Percentiles rank a stretch among this genome's conserved stretches.
Conservation (phyloP, 257 asterid species). For the Cinchona pubescens region DNA sequence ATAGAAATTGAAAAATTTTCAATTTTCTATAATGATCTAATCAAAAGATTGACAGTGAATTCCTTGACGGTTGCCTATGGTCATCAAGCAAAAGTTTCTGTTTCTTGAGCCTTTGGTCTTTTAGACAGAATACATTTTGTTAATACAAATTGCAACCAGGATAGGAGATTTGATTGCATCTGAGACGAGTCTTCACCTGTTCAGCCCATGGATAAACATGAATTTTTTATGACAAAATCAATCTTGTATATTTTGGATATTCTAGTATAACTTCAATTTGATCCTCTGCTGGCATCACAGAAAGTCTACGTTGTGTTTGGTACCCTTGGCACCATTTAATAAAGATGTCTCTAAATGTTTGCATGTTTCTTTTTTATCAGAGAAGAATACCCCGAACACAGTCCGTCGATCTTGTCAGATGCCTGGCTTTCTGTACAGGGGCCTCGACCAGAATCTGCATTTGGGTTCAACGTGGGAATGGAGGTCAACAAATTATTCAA, state of each 20-base stretch:
- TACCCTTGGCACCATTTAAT: not conserved
- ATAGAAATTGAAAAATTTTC: too few species aligned
- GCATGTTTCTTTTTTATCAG: constrained; percentile 34
- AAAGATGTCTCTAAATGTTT: not conserved
- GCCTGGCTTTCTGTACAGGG: constrained; percentile 91
- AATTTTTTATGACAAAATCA: not conserved
- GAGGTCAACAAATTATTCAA: constrained; percentile 64
- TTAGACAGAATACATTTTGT: not conserved
- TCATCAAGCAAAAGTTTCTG: not conserved
- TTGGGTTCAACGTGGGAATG: constrained; percentile 97
- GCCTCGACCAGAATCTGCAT: constrained; percentile 48
- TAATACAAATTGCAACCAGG: not conserved
- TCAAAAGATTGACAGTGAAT: not conserved
- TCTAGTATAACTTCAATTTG: not conserved
- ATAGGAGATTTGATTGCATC: not conserved
- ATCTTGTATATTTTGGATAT: not conserved
- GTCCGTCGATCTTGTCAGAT: constrained; percentile 85
- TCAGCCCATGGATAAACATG: not conserved
- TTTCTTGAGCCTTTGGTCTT: not conserved
- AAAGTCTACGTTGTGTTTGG: not conserved
- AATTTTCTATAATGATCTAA: not conserved
- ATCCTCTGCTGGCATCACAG: not conserved
- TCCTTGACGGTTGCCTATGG: not conserved
- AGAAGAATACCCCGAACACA: constrained; percentile 54
- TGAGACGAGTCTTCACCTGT: not conserved